Conservation (phyloP, 192 early-diverging fungal species). For the Funneliformis mosseae region DNA sequence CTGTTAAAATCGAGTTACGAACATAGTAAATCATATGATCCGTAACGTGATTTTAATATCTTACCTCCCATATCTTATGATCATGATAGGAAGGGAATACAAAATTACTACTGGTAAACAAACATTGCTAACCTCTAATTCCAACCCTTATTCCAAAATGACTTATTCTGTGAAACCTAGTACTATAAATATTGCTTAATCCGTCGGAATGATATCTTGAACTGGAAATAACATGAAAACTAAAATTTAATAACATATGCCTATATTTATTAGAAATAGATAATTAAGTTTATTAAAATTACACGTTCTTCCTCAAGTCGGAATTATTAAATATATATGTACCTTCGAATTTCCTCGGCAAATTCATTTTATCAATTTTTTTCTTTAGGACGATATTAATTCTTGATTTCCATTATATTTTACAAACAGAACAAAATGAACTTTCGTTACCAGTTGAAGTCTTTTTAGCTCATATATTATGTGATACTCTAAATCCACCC, state of each 20-base stretch:
- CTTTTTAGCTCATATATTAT: neutral
- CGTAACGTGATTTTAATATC: no score
- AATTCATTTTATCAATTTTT: neutral
- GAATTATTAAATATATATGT: neutral
- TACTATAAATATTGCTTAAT: neutral
- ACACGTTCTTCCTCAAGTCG: neutral
- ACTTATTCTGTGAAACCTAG: neutral
- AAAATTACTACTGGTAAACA: conserved; percentile 4
- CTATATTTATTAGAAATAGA: neutral
- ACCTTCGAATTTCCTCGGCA: neutral
- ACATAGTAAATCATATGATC: no score
- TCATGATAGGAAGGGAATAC: neutral
- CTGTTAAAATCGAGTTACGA: no score
- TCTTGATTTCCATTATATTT: neutral
- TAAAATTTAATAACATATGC: conserved; percentile 18
- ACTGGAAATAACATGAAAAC: neutral
- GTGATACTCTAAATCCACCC: conserved; percentile 9
- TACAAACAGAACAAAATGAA: neutral
- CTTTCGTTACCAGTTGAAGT: neutral
- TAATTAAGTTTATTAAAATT: neutral
- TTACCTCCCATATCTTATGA: no score
- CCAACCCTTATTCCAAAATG: neutral
- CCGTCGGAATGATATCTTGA: neutral
- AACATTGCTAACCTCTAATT: conserved; percentile 2
- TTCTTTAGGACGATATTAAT: neutral